A percentile compares a stretch with the other conserved stretches of the same genome.
These are phyloP conservation scores for Adansonia rubrostipa DNA, from an alignment of 441 rosid genomes.

Conservation along the genomic window DNA sequence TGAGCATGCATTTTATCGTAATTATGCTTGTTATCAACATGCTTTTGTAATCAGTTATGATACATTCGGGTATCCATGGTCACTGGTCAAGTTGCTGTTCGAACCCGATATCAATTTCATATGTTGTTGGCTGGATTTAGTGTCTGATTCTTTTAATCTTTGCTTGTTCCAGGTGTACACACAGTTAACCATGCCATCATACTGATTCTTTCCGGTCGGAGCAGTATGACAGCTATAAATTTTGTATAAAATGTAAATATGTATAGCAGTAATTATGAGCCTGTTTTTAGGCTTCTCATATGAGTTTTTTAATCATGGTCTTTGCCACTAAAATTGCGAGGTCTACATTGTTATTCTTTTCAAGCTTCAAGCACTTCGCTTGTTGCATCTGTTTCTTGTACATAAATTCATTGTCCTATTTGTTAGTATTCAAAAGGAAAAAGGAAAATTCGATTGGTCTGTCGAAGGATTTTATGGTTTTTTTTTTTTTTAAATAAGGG, in stretches of 20 bases:
- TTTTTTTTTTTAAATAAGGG: not conserved
- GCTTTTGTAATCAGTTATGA: not conserved
- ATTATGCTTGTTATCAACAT: not conserved
- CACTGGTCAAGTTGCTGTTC: not conserved
- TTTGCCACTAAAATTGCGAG: conserved; percentile 24
- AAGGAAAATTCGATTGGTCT: too few relatives aligned
- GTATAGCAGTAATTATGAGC: conserved; percentile 24
- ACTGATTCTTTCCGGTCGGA: conserved; percentile 43
- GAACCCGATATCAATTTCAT: not conserved
- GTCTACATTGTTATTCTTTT: conserved; percentile 31
- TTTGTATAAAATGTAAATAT: conserved; percentile 43
- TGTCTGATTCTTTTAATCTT: not conserved
- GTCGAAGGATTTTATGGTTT: too few relatives aligned
- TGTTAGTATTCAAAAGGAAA: not conserved
- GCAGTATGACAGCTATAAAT: conserved; percentile 25
- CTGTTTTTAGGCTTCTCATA: conserved; percentile 24
- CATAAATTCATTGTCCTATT: conserved; percentile 25
- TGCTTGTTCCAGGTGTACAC: conserved; percentile 45
- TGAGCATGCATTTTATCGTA: not conserved
- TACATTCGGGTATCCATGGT: not conserved
- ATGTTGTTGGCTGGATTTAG: not conserved
- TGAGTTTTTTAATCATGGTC: conserved; percentile 34
- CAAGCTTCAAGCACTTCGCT: conserved; percentile 24
- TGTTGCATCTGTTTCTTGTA: conserved; percentile 31
- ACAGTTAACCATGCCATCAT: conserved; percentile 30